Evolutionary conservation across 345 rosid genomes (phyloP).

Genomic region (Eutrema heterophyllum): DNA sequence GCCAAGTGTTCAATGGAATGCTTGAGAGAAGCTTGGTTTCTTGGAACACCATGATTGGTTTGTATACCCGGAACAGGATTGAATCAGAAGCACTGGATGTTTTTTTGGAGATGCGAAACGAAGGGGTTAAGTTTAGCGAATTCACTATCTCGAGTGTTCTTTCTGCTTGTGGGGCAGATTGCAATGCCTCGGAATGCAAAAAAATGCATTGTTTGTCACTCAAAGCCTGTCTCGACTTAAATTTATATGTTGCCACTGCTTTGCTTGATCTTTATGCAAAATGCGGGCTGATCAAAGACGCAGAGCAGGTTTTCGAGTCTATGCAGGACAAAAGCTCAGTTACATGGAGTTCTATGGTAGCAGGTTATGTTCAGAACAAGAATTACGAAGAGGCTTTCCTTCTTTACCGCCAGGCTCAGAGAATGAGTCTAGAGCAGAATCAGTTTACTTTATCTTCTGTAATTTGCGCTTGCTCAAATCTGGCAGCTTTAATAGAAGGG

Average conservation of each 20-base stretch:
- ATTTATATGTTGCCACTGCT: slow-evolving; percentile 65
- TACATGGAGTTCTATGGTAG: slow-evolving; percentile 84
- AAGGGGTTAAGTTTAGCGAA: slow-evolving; percentile 43
- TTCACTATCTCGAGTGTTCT: slow-evolving; percentile 71
- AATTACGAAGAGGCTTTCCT: slow-evolving; percentile 63
- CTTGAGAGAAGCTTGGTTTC: slow-evolving; percentile 60
- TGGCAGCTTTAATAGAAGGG: slow-evolving; percentile 68
- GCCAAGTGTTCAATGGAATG: slow-evolving; percentile 72
- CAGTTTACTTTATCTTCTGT: slow-evolving; percentile 66
- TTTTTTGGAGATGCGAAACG: slow-evolving; percentile 48
- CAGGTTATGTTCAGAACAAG: slow-evolving; percentile 71
- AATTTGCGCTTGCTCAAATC: slow-evolving; percentile 66
- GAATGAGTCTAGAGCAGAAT: slow-evolving; percentile 40
- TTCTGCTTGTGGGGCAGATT: slow-evolving; percentile 53
- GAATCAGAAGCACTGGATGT: slow-evolving; percentile 39
- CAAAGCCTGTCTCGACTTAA: slow-evolving; percentile 44
- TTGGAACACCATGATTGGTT: slow-evolving; percentile 66
- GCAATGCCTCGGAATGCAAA: slow-evolving; percentile 41
- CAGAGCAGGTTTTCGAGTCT: slow-evolving; percentile 46
- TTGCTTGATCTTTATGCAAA: slow-evolving; percentile 81
- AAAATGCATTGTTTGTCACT: slow-evolving; percentile 62
- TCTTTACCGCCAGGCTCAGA: slow-evolving; percentile 41
- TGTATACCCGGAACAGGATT: slow-evolving; percentile 37
- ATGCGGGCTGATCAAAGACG: slow-evolving; percentile 49
- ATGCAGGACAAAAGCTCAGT: slow-evolving; percentile 64